Evolutionary conservation across 2,329 filamentous ascomycete species (phyloP).

Genomic region (Aspergillus floridensis): DNA sequence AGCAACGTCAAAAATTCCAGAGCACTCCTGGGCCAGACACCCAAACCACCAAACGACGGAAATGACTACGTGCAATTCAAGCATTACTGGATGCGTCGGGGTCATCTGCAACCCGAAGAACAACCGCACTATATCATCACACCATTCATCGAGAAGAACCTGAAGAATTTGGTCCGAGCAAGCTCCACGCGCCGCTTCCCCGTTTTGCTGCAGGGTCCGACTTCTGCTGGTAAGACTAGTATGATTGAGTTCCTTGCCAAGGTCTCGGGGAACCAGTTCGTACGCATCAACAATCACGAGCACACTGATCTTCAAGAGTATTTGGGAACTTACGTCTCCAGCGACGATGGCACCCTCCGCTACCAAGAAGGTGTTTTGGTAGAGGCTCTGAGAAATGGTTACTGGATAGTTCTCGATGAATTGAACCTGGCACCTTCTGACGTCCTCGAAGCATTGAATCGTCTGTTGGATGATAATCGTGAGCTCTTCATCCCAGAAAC

Average conservation of each 20-base stretch:
- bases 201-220: constrained; percentile 92
- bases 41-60: constrained; percentile 73
- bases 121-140: constrained; percentile 94
- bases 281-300: constrained; percentile 99
- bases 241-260: constrained; percentile 99
- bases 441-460: constrained; percentile 92
- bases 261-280: constrained; percentile 92
- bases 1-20: constrained; percentile 66
- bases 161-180: constrained; percentile 90
- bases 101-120: constrained; percentile 63
- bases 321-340: constrained; percentile 88
- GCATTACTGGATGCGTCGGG: constrained; percentile 87
- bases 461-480: constrained; percentile 91
- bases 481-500: constrained; percentile 96
- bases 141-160: constrained; percentile 87
- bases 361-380: constrained; percentile 96
- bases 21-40: constrained; percentile 72
- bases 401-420: constrained; percentile 98
- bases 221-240: constrained; percentile 95
- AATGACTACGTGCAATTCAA: constrained; percentile 78
- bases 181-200: constrained; percentile 90
- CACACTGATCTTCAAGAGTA: constrained; percentile 99
- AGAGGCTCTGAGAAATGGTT: constrained; percentile 83
- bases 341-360: constrained; percentile 73
- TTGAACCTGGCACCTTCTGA: constrained; percentile 95